Percentiles rank a stretch among this genome's conserved stretches.
Conservation (phyloP, 768 basidiomycete genomes). For the Brasilioporus rufonigricans region DNA sequence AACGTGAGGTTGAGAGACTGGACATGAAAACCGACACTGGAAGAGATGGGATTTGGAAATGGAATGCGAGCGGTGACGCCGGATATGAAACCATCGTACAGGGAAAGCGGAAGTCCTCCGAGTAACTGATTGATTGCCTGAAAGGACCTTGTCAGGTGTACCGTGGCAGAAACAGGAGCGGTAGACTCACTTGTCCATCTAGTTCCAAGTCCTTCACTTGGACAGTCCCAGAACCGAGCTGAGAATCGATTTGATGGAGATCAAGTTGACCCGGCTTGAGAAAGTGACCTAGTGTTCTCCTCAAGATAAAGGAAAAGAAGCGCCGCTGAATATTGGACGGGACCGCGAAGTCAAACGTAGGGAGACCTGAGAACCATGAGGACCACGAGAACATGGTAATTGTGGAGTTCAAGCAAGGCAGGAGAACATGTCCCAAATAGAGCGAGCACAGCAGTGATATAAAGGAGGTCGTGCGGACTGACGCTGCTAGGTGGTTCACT, state of each 20-base stretch:
- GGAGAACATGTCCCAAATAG: constrained; percentile 15
- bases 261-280: constrained; percentile 90
- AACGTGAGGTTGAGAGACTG: constrained; percentile 69
- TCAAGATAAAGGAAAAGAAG: constrained; percentile 87
- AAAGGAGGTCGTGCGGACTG: not conserved
- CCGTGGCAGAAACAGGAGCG: constrained; percentile 2
- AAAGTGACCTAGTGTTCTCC: constrained; percentile 79
- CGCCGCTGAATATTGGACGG: constrained; percentile 78
- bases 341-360: constrained; percentile 62
- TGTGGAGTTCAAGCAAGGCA: constrained; percentile 13
- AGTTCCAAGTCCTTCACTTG: constrained; percentile 84
- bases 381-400: constrained; percentile 52
- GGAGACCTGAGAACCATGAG: constrained; percentile 53
- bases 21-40: constrained; percentile 67
- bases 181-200: constrained; percentile 59
- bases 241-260: constrained; percentile 82
- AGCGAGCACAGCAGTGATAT: not conserved
- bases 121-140: constrained; percentile 81
- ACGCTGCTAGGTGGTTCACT: no score
- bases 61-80: constrained; percentile 78
- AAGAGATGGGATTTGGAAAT: constrained; percentile 80
- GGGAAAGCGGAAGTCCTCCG: constrained; percentile 58
- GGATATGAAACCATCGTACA: constrained; percentile 71
- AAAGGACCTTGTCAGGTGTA: constrained; percentile 14
- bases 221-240: constrained; percentile 88